Percentiles rank a stretch among this genome's conserved stretches.
Conservation (phyloP, 495 filamentous ascomycete species). For the Aspergillus haitiensis region DNA sequence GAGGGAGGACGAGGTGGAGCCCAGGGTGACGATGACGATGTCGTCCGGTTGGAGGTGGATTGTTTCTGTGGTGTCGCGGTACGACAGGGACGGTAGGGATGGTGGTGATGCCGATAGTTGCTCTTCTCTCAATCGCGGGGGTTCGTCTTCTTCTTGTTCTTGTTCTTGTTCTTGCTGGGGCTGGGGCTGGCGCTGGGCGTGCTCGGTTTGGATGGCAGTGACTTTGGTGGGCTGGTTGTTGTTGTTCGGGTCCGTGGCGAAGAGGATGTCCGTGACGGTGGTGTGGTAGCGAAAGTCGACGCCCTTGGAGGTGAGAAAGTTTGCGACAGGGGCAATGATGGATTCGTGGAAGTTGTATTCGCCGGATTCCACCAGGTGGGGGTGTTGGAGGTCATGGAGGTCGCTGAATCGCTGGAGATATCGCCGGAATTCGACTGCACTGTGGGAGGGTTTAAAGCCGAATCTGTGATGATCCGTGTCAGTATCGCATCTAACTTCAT, state of each 20-base stretch:
- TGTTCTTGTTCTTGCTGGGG: slow-evolving; percentile 11
- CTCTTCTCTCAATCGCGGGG: too few species aligned
- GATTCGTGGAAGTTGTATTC: slow-evolving; percentile 44
- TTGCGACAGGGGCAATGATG: slow-evolving; percentile 38
- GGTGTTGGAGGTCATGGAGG: slow-evolving; percentile 29
- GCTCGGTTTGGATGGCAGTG: slow-evolving; percentile 16
- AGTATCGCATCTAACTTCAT: too few species aligned
- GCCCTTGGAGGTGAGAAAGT: slow-evolving; percentile 37
- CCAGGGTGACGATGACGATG: slow-evolving; percentile 34
- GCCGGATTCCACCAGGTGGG: slow-evolving; percentile 31
- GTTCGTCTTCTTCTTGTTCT: too few species aligned
- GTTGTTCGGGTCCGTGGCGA: slow-evolving; percentile 10
- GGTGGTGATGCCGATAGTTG: too few species aligned
- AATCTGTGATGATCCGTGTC: slow-evolving; percentile 22
- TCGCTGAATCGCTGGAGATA: slow-evolving; percentile 29
- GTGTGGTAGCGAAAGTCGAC: slow-evolving; percentile 47
- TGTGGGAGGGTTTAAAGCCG: slow-evolving; percentile 46
- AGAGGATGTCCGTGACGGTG: slow-evolving; percentile 32
- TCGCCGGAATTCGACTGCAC: slow-evolving; percentile 38
- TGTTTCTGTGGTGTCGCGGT: background rate
- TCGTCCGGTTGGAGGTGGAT: slow-evolving; percentile 27
- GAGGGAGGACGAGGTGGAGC: slow-evolving; percentile 31
- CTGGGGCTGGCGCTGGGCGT: slow-evolving; percentile 13
- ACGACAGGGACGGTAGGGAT: too few species aligned
- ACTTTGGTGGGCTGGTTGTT: slow-evolving; percentile 6